Base-by-base conservation (phyloP, 108 stramenopile species). In the Pseudonitzschia delicatissima region DNA sequence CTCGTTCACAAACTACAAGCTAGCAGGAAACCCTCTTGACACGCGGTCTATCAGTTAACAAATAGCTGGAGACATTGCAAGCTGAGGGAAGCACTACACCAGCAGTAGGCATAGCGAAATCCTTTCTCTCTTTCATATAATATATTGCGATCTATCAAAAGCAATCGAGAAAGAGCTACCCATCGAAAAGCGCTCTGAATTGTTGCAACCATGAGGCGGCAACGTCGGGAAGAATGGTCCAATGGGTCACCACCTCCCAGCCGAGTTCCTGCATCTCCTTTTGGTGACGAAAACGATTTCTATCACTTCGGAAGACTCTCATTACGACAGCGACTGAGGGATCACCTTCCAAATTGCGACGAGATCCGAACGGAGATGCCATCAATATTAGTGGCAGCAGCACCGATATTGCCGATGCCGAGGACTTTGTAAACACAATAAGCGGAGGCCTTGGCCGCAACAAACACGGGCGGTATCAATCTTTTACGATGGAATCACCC, bases 401-500 rank as follows among this genome's bases (percentile, higher is more conserved):
- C 28, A 1, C 17, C 4, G 12, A 11, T 4, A 39, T 40, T 37
- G 59, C 20, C 20, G 37, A 35, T 18, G 60, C 35, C 21, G 60
- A 61, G 26, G 60, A 61, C 11, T 61, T 20, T 0, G 18, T 61
- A 18, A 40, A 61, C 37, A 61, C 36, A 21, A 61, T 61, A 23
- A 35, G 18, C 34, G 32, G 32, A 18, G 32, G 26, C 2, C 37
- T 37, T 11, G 7, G 21, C 20, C 5, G 26, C 37, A 18, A 6
- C 20, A 42, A 36, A 33, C 18, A 40, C n/a, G 21, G 23, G 20
- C 50, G 20, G 0, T 40, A 61, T 27, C 39, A 61, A 61, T 37
- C 60, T 3, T 61, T 61, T 26, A 23, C 40, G 20, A 40, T 61
- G 60, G 39, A 61, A 61, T 61, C 60, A 9, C 60, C 60, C 1